phyloP scores from a whole-genome alignment of 305 asterid genomes.

The Andrographis paniculata region DNA sequence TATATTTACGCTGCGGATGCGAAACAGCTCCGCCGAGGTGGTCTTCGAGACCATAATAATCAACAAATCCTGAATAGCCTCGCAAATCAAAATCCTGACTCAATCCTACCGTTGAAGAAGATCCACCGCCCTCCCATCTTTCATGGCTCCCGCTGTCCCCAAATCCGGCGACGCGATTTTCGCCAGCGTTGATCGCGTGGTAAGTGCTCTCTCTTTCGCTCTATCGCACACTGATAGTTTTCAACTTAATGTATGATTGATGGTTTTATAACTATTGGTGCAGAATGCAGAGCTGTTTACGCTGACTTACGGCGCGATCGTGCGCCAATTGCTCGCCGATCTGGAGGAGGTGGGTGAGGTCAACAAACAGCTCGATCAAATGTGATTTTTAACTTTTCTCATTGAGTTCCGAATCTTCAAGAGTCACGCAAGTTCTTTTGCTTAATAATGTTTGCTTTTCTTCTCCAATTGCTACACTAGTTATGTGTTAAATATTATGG shows the following conservation, averaged over 20 bases:
- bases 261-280: not conserved
- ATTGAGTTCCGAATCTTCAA: not conserved
- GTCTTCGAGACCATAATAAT: too few relatives aligned
- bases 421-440: not conserved
- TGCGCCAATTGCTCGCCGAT: slow-evolving; percentile 94
- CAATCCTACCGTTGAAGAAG: too few relatives aligned
- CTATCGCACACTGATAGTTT: not conserved
- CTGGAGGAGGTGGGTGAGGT: slow-evolving; percentile 98
- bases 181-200: slow-evolving; percentile 92
- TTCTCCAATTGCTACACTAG: not conserved
- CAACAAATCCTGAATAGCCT: too few relatives aligned
- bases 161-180: slow-evolving; percentile 91
- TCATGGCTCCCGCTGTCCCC: slow-evolving; percentile 78
- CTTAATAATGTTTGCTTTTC: not conserved
- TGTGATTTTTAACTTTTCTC: slow-evolving; percentile 23
- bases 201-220: too few relatives aligned
- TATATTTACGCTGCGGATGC: too few relatives aligned
- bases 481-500: slow-evolving; percentile 1
- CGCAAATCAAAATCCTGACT: too few relatives aligned
- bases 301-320: slow-evolving; percentile 85
- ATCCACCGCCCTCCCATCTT: too few relatives aligned
- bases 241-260: not conserved
- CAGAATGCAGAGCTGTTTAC: slow-evolving; percentile 95
- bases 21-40: too few relatives aligned
- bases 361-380: slow-evolving; percentile 94